A percentile compares a stretch with the other conserved stretches of the same genome.
Conservation (phyloP, 2,329 filamentous ascomycete genomes). For the Seiridium unicorne region DNA sequence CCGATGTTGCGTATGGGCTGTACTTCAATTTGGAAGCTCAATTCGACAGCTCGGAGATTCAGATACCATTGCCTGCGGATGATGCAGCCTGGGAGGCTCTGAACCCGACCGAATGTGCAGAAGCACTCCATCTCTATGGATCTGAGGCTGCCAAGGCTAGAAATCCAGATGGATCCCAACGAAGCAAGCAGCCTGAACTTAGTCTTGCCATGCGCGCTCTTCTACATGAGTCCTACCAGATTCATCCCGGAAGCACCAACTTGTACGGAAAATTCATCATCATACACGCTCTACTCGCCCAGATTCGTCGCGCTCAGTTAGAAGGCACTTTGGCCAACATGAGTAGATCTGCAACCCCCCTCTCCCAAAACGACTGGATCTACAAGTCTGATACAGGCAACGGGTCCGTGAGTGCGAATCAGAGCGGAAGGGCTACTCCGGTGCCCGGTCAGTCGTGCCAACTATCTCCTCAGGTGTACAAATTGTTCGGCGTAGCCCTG, state of each 20-base stretch:
- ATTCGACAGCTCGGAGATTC: constrained; percentile 63
- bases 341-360: constrained; percentile 50
- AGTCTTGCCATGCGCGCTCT: constrained; percentile 60
- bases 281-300: constrained; percentile 65
- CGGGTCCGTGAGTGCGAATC: constrained; percentile 41
- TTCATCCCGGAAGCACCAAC: constrained; percentile 67
- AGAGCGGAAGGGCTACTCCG: constrained; percentile 45
- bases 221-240: constrained; percentile 55
- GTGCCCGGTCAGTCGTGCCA: constrained; percentile 33
- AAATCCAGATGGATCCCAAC: constrained; percentile 63
- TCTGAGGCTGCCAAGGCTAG: constrained; percentile 48
- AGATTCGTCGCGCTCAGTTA: constrained; percentile 49
- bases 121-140: constrained; percentile 64
- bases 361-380: constrained; percentile 59
- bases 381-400: constrained; percentile 38
- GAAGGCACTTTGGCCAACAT: constrained; percentile 36
- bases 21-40: constrained; percentile 69
- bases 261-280: constrained; percentile 73
- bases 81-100: constrained; percentile 73
- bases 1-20: constrained; percentile 64
- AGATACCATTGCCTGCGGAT: constrained; percentile 67
- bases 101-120: constrained; percentile 57
- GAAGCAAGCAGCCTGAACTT: constrained; percentile 64
- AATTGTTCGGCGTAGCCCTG: constrained; percentile 54
- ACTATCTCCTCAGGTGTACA: constrained; percentile 44